Percentiles rank a stretch among this genome's conserved stretches.
Evolutionary conservation across 2,329 filamentous ascomycete genomes (phyloP).

Genomic region (Pezicula carpinea): DNA sequence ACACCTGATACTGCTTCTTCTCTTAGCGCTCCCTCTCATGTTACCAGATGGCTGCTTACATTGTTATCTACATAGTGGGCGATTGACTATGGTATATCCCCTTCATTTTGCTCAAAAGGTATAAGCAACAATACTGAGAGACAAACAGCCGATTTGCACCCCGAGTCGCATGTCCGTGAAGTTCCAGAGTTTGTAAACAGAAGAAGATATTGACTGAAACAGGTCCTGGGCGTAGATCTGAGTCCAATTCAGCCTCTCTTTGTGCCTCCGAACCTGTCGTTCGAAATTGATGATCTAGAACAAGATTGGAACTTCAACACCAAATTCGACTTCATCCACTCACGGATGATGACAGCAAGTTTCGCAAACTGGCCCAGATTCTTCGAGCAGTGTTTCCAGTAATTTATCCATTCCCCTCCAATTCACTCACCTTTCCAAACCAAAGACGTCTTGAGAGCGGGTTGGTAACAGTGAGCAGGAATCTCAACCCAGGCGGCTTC

Average conservation of each 20-base stretch:
- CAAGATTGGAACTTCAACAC: conserved; percentile 49
- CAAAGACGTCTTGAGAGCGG: no score
- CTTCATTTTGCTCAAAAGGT: no score
- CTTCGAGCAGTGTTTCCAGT: conserved; percentile 7
- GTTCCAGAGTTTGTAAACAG: no score
- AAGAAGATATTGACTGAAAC: no score
- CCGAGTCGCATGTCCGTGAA: conserved; percentile 20
- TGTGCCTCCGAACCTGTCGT: conserved; percentile 49
- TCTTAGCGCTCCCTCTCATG: no score
- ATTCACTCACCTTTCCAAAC: no score
- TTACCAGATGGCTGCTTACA: no score
- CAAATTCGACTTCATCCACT: conserved; percentile 56
- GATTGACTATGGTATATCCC: conserved; percentile 14
- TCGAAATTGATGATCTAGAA: conserved; percentile 54
- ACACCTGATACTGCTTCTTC: no score
- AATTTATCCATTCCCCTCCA: no score
- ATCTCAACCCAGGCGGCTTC: conserved; percentile 25
- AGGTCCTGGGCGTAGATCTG: conserved; percentile 33
- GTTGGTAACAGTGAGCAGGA: conserved; percentile 1
- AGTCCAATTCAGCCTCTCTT: conserved; percentile 32
- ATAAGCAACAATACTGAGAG: background rate
- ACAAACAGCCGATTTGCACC: conserved; percentile 12
- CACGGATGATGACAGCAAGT: conserved; percentile 30
- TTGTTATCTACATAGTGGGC: no score
- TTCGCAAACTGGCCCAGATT: conserved; percentile 10